A percentile compares a stretch with the other conserved stretches of the same genome.
phyloP scores from a whole-genome alignment of 2,329 filamentous ascomycete species.

The Talaromyces piceae region DNA sequence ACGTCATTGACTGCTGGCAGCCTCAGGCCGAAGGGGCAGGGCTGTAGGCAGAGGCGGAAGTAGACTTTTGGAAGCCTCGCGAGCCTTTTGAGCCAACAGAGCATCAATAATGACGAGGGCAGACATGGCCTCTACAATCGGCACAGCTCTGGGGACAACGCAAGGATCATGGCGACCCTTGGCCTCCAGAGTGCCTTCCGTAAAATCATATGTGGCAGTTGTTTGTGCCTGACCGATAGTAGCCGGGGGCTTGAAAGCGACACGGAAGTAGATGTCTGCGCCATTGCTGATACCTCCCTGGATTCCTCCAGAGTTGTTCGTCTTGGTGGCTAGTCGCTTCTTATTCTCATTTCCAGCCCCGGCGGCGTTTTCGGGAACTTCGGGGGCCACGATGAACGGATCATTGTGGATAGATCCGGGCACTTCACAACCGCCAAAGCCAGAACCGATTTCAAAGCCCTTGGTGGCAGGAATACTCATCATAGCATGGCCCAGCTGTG shows the following conservation, averaged over 20 bases:
- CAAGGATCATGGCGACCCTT: constrained; percentile 94
- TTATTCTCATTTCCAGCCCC: constrained; percentile 11
- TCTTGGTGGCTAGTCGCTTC: constrained; percentile 71
- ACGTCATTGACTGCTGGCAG: not conserved
- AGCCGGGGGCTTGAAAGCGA: constrained; percentile 90
- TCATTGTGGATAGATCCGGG: constrained; percentile 91
- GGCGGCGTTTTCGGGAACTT: constrained; percentile 11
- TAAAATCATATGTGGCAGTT: constrained; percentile 71
- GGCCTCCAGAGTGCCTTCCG: constrained; percentile 71
- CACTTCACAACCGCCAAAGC: constrained; percentile 79
- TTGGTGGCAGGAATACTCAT: constrained; percentile 91
- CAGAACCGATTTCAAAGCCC: constrained; percentile 90
- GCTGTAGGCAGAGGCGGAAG: constrained; percentile 37
- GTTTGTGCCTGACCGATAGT: constrained; percentile 86
- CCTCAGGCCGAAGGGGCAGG: constrained; percentile 22
- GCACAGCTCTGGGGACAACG: constrained; percentile 77
- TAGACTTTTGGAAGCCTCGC: constrained; percentile 42
- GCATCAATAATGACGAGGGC: constrained; percentile 81
- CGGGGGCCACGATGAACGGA: constrained; percentile 60
- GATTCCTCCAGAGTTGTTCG: constrained; percentile 91
- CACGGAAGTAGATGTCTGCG: constrained; percentile 85
- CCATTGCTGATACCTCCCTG: constrained; percentile 95
- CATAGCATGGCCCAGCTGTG: constrained; percentile 86
- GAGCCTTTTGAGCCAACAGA: constrained; percentile 69
- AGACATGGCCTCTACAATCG: constrained; percentile 74